phyloP scores from a whole-genome alignment of 371 early-diverging fungal genomes.

The Vittaforma corneae region DNA sequence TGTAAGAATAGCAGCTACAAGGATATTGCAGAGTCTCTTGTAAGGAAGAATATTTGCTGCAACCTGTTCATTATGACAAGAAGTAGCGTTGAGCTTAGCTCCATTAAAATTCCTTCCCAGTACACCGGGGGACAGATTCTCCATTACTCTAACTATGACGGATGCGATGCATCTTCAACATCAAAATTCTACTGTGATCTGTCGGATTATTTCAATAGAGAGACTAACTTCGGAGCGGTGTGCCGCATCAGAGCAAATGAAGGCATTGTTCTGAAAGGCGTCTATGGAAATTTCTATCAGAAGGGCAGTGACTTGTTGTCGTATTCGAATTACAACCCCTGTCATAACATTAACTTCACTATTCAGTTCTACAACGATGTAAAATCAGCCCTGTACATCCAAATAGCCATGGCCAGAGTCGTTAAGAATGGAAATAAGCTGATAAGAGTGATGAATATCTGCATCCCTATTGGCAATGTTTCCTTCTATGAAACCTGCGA shows the following conservation, averaged over 20 bases:
- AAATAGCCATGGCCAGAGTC: constrained; percentile 84
- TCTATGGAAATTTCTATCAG: constrained; percentile 64
- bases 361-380: constrained; percentile 70
- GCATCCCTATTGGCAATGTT: constrained; percentile 64
- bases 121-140: constrained; percentile 83
- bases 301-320: constrained; percentile 81
- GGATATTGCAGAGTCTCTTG: constrained; percentile 75
- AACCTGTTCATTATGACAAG: constrained; percentile 78
- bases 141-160: constrained; percentile 84
- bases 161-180: constrained; percentile 70
- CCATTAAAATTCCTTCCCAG: constrained; percentile 65
- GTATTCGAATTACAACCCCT: constrained; percentile 79
- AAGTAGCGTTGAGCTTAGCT: constrained; percentile 78
- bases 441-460: constrained; percentile 81
- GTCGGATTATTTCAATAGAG: constrained; percentile 66
- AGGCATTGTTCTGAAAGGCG: constrained; percentile 59
- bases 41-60: constrained; percentile 73
- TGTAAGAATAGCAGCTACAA: constrained; percentile 67
- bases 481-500: constrained; percentile 35
- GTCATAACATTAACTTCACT: constrained; percentile 80
- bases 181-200: constrained; percentile 76
- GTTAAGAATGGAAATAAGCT: constrained; percentile 68
- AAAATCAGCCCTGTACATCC: constrained; percentile 72
- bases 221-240: constrained; percentile 82
- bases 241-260: constrained; percentile 80